Evolutionary conservation across 148 eudicot genomes (phyloP), one percentile per base, ranked within the genome.

Genomic region (Drosera capensis): DNA sequence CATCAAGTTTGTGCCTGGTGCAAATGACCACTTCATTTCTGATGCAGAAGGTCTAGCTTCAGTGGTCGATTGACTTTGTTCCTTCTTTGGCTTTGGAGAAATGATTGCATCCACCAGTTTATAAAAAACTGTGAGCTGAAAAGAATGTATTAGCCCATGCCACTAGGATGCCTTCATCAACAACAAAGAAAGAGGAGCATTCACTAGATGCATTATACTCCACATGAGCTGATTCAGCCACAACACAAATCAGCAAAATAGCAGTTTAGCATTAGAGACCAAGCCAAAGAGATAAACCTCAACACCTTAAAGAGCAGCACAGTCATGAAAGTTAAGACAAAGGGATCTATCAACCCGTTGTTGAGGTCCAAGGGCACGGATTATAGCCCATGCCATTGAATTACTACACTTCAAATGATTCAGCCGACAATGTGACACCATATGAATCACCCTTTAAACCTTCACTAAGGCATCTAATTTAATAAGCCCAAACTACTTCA

Each of bases 91-190:
- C 62, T 81, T 75, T 23, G 95, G 99, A 47, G 56, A 51, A 48
- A 78, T 58, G 19, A 90, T 14, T 58, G 74, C 85, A 62, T 64
- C 82, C 68, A 70, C 76, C 71, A 90, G 54, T 58, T 85, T 90
- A 95, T 95, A 84, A 58, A 90, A 36, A 76, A 90, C 95, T 85
- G 95, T 76, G 62, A 78, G 59, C 94, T 85, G 87, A 85, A 75
- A 58, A 67, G 46, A 5, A 28, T 20, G 58, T 63, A 64, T 88
- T 70, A 88, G 84, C 60, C 45, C 53, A 67, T 60, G n/a, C 53
- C 53, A 47, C 52, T 36, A 61, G 54, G 51, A 60, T 40, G 40
- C 12, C 8, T 36, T 24, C 8, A 44, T 23, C 34, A 30, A 44
- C 18, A 30, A 29, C 19, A 25, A 54, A 7, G 17, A 44, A 35